Conservation (phyloP, 768 basidiomycete species). For the Lactarius sanguifluus region DNA sequence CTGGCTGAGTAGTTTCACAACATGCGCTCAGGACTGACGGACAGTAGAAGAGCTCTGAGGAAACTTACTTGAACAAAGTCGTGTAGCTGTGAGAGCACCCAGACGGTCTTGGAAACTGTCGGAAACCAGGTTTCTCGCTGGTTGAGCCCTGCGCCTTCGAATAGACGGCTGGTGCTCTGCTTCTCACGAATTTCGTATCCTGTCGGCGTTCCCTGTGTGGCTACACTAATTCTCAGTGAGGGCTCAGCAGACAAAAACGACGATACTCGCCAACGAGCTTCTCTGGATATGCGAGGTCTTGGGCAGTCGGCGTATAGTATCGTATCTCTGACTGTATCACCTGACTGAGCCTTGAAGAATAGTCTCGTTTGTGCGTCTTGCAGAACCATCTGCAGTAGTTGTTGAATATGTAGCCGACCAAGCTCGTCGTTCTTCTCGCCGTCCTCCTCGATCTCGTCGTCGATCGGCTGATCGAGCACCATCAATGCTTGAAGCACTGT, state of each 20-base stretch:
- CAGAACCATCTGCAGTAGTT: slow-evolving; percentile 82
- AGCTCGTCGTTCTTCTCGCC: slow-evolving; percentile 44
- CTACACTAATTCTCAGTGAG: slow-evolving; percentile 35
- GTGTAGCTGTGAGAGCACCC: slow-evolving; percentile 88
- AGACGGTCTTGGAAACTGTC: slow-evolving; percentile 81
- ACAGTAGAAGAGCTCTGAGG: neutral
- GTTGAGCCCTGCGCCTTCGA: slow-evolving; percentile 67
- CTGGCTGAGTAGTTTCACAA: slow-evolving; percentile 53
- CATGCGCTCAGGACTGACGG: neutral
- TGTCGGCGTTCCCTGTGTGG: slow-evolving; percentile 44
- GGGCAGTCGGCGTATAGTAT: slow-evolving; percentile 72
- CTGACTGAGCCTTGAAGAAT: slow-evolving; percentile 93
- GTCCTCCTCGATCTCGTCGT: slow-evolving; percentile 38
- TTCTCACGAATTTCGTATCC: slow-evolving; percentile 60
- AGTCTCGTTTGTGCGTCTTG: slow-evolving; percentile 96
- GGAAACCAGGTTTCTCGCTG: slow-evolving; percentile 91
- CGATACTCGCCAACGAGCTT: slow-evolving; percentile 63
- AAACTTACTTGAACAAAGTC: slow-evolving; percentile 83
- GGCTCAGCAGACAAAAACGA: neutral
- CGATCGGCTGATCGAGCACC: slow-evolving; percentile 74
- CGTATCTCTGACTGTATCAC: slow-evolving; percentile 87
- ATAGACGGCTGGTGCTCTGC: slow-evolving; percentile 65
- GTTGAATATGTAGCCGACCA: slow-evolving; percentile 70
- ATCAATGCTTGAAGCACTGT: slow-evolving; percentile 95
- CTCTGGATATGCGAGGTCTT: slow-evolving; percentile 85